Evolutionary conservation across 352 stramenopile species (phyloP).

Genomic region (Phytophthora constricta): DNA sequence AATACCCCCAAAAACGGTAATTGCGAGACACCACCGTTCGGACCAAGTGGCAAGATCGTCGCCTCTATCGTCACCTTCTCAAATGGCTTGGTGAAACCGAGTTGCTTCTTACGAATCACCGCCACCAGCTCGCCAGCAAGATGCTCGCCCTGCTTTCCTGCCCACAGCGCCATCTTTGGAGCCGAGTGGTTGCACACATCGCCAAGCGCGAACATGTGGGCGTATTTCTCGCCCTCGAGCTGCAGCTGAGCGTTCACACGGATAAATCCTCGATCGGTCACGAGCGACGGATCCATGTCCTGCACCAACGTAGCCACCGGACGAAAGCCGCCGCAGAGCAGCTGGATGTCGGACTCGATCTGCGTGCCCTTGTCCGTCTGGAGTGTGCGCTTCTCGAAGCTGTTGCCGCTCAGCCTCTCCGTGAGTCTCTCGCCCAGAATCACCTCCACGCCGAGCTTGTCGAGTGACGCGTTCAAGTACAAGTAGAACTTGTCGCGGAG

Average conservation of each 20-base stretch:
- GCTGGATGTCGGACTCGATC: conserved; percentile 66
- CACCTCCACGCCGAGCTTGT: conserved; percentile 55
- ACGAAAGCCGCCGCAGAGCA: conserved; percentile 51
- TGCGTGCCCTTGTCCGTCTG: conserved; percentile 56
- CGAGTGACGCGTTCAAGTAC: conserved; percentile 39
- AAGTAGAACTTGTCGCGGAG: conserved; percentile 57
- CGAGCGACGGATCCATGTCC: conserved; percentile 50
- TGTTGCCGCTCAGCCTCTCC: conserved; percentile 47
- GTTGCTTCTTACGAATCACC: conserved; percentile 33
- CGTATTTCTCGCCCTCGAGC: conserved; percentile 50
- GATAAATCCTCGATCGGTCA: conserved; percentile 46
- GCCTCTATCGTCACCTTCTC: conserved; percentile 13
- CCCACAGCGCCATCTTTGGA: conserved; percentile 54
- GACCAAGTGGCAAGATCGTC: conserved; percentile 55
- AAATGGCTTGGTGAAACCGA: conserved; percentile 37
- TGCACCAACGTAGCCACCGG: conserved; percentile 41
- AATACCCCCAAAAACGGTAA: conserved; percentile 56
- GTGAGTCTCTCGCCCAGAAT: conserved; percentile 59
- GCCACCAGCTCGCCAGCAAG: conserved; percentile 43
- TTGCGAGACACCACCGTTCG: conserved; percentile 56
- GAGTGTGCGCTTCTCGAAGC: conserved; percentile 49
- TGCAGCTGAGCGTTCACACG: conserved; percentile 61
- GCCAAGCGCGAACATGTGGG: conserved; percentile 60
- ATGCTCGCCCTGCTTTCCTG: conserved; percentile 50
- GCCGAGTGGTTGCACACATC: conserved; percentile 59